A percentile compares a stretch with the other conserved stretches of the same genome.
These are phyloP conservation scores for Coniochaeta prunicola DNA, from an alignment of 2,329 filamentous ascomycete genomes.

Conservation along the genomic window DNA sequence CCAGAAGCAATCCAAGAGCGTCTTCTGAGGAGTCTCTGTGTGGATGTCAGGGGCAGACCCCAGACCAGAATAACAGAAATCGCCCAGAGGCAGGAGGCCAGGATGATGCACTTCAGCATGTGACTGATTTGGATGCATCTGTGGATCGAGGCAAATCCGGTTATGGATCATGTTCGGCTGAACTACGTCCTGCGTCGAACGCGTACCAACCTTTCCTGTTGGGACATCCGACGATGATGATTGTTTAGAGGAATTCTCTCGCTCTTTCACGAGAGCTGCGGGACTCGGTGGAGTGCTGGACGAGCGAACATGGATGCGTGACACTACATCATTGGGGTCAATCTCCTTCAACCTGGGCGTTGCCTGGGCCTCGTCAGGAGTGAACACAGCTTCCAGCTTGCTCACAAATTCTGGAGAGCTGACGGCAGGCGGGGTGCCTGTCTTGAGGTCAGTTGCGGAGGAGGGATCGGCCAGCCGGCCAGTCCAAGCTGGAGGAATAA, in stretches of 20 bases:
- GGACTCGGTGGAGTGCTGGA: neutral
- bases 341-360: neutral
- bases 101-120: neutral
- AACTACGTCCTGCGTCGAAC: too few species aligned
- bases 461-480: neutral
- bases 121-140: constrained; percentile 1
- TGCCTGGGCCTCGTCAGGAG: neutral
- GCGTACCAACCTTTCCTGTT: too few species aligned
- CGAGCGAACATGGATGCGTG: neutral
- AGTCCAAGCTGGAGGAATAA: neutral
- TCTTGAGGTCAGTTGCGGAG: neutral
- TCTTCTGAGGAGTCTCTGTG: neutral
- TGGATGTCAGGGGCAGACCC: neutral
- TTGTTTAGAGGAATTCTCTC: neutral
- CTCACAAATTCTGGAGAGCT: neutral
- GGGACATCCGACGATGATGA: neutral
- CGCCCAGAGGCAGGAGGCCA: neutral
- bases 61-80: neutral
- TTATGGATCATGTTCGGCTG: neutral
- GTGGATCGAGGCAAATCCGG: neutral
- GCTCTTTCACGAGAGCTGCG: neutral
- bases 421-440: neutral
- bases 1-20: neutral
- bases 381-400: neutral
- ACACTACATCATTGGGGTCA: neutral